Evolutionary conservation across 2,329 filamentous ascomycete genomes (phyloP), one percentile per base, ranked within the genome.

Genomic region (Alternaria dauci): DNA sequence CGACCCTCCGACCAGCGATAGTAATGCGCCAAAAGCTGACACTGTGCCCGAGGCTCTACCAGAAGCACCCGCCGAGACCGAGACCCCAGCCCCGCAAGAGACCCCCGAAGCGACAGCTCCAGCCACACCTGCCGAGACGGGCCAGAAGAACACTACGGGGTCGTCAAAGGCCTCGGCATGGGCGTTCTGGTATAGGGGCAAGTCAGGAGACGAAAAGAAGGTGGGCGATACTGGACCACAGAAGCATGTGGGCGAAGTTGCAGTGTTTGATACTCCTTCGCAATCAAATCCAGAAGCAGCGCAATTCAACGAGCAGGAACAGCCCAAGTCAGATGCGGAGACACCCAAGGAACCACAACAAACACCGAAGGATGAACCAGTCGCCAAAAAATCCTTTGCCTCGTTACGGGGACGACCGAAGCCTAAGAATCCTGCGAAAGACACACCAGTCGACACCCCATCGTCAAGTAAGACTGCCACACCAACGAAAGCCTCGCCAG

Each of bases 181-280:
- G 91, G 91, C 89, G 0, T 94, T 94, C 67, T 94, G 91, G 91
- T 92, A 89, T 14, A 86, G 84, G 46, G 88, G 89, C 4, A 78
- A 78, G 58, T 66, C 80, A 72, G 36, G 86, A 83, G 69, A 72
- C 76, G 66, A 87, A 82, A 25, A 81, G 85, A 70, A 52, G 82
- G 86, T 63, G 81, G 86, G 34, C 81, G 88, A 75, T 76, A 84
- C 48, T 85, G 88, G 43, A 81, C 90, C 78, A 77, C 84, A 66
- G 81, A 87, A 85, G 58, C 81, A 85, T 53, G 80, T 86, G 14
- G 80, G 81, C 6, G 82, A 85, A 61, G 72, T 84, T 5, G 82
- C 83, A 18, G 83, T 85, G 7, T 81, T 81, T 14, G 79, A 84
- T 55, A 84, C 83, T 1, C 82, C 82, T 8, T 83, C 81, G 14